These are phyloP conservation scores for Picea abies DNA, from an alignment of 83 land plant species.

Conservation along the genomic window DNA sequence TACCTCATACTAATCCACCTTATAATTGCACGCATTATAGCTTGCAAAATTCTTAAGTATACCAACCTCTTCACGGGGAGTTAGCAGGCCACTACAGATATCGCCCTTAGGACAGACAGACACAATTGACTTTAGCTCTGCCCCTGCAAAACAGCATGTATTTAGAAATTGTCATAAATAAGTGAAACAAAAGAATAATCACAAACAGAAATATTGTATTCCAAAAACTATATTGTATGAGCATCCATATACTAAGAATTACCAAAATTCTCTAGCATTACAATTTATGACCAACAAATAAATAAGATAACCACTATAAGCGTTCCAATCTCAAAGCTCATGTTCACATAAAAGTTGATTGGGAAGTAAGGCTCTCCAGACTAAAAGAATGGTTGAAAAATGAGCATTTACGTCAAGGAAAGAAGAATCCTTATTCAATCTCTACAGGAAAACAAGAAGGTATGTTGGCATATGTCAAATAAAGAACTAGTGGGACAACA, in stretches of 20 bases:
- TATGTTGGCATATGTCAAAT: background rate
- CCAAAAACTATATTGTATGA: background rate
- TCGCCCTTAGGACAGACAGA: slow-evolving; percentile 32
- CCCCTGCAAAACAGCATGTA: slow-evolving; percentile 19
- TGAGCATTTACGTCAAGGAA: background rate
- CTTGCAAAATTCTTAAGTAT: background rate
- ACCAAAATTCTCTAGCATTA: no score
- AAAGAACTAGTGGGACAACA: background rate
- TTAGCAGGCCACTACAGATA: slow-evolving; percentile 22
- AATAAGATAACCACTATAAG: no score
- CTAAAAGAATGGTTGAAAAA: background rate
- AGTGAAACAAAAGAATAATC: no score
- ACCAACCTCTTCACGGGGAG: slow-evolving; percentile 34
- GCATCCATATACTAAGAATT: no score
- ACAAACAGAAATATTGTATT: no score
- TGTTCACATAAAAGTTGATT: background rate
- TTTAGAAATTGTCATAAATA: no score
- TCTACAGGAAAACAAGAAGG: background rate
- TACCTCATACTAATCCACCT: background rate
- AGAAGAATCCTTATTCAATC: background rate
- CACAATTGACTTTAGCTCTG: slow-evolving; percentile 28
- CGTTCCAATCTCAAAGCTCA: background rate
- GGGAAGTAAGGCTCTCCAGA: background rate
- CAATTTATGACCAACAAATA: no score
- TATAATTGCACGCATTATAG: background rate